Conservation (phyloP, 192 early-diverging fungal species). For the Podila verticillata region DNA sequence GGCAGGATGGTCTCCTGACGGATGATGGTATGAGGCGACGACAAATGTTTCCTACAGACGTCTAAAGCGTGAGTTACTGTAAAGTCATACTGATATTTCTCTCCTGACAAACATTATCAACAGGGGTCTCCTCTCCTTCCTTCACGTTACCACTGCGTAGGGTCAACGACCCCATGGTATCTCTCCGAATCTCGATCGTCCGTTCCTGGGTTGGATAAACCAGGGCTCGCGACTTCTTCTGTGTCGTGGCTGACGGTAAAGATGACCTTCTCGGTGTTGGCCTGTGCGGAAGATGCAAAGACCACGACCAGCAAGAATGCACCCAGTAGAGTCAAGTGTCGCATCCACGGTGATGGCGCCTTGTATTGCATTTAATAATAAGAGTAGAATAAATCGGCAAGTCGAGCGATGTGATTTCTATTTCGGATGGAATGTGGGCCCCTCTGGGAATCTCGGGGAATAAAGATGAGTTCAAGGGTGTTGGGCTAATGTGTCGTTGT, state of each 20-base stretch:
- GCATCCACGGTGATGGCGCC: conserved; percentile 1
- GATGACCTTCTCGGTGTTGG: conserved; percentile 46
- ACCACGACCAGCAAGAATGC: conserved; percentile 6
- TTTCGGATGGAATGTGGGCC: background rate
- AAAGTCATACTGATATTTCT: no score
- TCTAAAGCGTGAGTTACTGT: no score
- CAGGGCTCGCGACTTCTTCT: background rate
- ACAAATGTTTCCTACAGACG: conserved; percentile 28
- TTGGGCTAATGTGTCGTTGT: no score
- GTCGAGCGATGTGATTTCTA: background rate
- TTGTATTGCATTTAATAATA: background rate
- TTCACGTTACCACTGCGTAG: no score
- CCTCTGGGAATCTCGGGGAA: no score
- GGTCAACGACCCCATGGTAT: background rate
- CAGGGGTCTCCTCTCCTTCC: no score
- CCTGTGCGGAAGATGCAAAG: conserved; percentile 6
- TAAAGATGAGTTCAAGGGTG: no score
- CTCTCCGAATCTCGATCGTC: background rate
- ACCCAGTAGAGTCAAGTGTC: background rate
- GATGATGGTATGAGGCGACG: conserved; percentile 26
- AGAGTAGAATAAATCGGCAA: no score
- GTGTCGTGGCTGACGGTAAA: conserved; percentile 11
- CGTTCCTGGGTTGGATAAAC: background rate
- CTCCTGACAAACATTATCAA: no score
- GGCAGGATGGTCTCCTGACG: conserved; percentile 19